These are phyloP conservation scores for Nakaseomyces nivariensis DNA, from an alignment of 1,139 yeast genomes.

Conservation along the genomic window DNA sequence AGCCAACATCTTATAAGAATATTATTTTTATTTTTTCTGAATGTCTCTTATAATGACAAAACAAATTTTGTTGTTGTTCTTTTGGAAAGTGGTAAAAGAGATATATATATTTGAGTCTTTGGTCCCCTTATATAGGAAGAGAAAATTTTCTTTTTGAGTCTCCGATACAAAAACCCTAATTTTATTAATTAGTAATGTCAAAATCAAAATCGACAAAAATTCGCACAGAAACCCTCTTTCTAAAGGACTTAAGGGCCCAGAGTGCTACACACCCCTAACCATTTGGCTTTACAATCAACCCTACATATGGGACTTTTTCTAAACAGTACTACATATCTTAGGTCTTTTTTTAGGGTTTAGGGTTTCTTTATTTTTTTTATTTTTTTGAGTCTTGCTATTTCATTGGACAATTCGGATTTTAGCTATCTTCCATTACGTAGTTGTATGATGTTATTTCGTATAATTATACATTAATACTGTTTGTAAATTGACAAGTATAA, in stretches of 20 bases:
- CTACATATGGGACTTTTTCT: too few species aligned
- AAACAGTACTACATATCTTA: not conserved
- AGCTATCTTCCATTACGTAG: not conserved
- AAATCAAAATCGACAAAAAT: not conserved
- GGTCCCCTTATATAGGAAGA: not conserved
- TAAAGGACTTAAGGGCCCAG: too few species aligned
- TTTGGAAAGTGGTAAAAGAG: not conserved
- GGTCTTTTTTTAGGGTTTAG: not conserved
- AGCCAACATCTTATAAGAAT: not conserved
- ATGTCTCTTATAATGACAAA: not conserved
- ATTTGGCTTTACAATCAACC: too few species aligned
- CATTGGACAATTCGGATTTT: not conserved
- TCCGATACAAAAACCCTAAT: not conserved
- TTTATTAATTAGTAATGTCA: not conserved
- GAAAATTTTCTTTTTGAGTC: not conserved
- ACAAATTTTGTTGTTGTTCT: not conserved
- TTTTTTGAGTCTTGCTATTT: not conserved
- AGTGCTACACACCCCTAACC: too few species aligned
- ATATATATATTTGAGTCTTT: not conserved
- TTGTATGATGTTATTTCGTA: too few species aligned
- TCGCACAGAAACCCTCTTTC: not conserved
- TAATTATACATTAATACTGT: too few species aligned
- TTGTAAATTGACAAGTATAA: too few species aligned
- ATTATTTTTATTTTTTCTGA: conserved; percentile 6
- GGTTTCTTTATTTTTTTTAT: not conserved